These are phyloP conservation scores for Candida labiduridarum DNA, from an alignment of 1,139 yeast genomes.

Conservation along the genomic window DNA sequence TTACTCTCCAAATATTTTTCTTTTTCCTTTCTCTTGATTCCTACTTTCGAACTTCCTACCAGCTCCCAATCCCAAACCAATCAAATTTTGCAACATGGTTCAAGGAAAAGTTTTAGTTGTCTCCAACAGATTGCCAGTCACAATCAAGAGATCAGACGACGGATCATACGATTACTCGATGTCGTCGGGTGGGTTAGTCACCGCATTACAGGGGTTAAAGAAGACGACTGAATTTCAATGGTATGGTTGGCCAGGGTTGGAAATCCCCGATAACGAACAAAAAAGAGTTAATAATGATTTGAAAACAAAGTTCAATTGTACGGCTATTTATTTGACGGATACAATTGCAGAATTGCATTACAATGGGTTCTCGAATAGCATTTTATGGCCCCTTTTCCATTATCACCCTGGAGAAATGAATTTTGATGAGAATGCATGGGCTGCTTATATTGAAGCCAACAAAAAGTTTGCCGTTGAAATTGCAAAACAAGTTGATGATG, in stretches of 20 bases:
- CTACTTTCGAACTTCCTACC: no score
- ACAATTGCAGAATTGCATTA: conserved; percentile 93
- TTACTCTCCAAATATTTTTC: no score
- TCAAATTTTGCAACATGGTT: conserved; percentile 21
- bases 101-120: conserved; percentile 84
- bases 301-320: conserved; percentile 77
- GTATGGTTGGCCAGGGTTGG: conserved; percentile 98
- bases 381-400: conserved; percentile 97
- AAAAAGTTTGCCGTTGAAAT: conserved; percentile 77
- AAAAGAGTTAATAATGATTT: conserved; percentile 69
- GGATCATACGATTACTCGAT: conserved; percentile 73
- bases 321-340: conserved; percentile 86
- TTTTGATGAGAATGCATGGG: conserved; percentile 98
- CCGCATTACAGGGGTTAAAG: conserved; percentile 91
- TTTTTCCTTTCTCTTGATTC: no score
- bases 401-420: conserved; percentile 99
- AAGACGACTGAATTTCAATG: conserved; percentile 87
- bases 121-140: conserved; percentile 93
- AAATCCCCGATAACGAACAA: conserved; percentile 78
- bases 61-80: neutral
- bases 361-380: conserved; percentile 90
- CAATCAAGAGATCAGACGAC: conserved; percentile 65
- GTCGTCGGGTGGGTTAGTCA: conserved; percentile 98
- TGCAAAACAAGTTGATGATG: conserved; percentile 70
- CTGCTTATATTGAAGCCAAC: conserved; percentile 95